A percentile compares a stretch with the other conserved stretches of the same genome.
Conservation (phyloP, 345 rosid species). For the Carallia brachiata region DNA sequence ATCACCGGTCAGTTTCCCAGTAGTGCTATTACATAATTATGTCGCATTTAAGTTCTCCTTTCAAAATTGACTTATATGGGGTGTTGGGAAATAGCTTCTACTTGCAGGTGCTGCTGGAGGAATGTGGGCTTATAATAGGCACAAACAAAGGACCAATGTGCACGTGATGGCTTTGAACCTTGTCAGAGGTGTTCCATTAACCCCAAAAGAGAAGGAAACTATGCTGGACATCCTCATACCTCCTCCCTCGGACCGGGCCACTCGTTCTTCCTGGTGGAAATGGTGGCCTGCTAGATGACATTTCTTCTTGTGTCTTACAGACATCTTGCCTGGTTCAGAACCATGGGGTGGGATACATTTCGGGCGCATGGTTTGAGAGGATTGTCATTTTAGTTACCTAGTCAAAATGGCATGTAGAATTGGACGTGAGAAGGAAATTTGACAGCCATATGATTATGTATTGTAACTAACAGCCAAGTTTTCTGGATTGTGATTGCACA, state of each 20-base stretch:
- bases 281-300: conserved; percentile 37
- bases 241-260: conserved; percentile 46
- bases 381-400: too few species aligned
- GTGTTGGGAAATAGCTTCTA: conserved; percentile 39
- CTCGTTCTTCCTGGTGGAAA: conserved; percentile 53
- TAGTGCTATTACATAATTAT: background rate
- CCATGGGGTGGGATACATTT: background rate
- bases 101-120: conserved; percentile 74
- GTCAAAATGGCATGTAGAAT: too few species aligned
- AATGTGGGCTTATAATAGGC: conserved; percentile 64
- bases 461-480: too few species aligned
- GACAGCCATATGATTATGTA: too few species aligned
- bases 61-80: background rate
- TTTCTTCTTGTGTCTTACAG: background rate
- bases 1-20: conserved; percentile 64
- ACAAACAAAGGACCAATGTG: conserved; percentile 67
- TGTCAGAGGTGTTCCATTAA: conserved; percentile 75
- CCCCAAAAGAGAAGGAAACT: conserved; percentile 79
- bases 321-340: background rate
- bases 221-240: conserved; percentile 87
- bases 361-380: too few species aligned
- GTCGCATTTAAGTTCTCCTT: background rate
- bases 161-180: conserved; percentile 87
- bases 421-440: too few species aligned
- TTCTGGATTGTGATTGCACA: too few species aligned